Conservation (phyloP, 2,329 filamentous ascomycete genomes). For the Penicillium sp. region DNA sequence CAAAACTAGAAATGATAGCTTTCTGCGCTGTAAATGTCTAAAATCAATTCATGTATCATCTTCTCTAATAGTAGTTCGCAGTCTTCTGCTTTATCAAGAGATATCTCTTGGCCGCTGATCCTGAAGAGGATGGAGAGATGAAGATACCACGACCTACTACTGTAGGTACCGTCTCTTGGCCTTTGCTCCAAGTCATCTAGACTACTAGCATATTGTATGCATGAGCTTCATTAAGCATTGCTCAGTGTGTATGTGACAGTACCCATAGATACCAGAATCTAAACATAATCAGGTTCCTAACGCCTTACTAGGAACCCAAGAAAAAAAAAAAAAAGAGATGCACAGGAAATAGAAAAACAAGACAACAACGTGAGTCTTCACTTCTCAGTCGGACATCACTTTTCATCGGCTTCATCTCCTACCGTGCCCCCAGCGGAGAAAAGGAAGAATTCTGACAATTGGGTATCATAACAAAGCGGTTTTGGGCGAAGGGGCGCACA, state of each 20-base stretch:
- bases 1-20: not conserved
- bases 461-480: conserved; percentile 44
- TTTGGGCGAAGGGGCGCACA: conserved; percentile 33
- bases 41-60: not conserved
- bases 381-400: conserved; percentile 1
- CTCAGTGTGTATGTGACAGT: not conserved
- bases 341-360: not conserved
- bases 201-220: not conserved
- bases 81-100: too few relatives aligned
- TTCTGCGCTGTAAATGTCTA: not conserved
- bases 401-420: conserved; percentile 2
- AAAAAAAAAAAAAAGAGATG: not conserved
- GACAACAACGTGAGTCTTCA: not conserved
- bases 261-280: conserved; percentile 5
- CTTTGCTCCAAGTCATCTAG: not conserved
- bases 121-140: too few relatives aligned
- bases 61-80: not conserved
- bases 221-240: not conserved
- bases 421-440: conserved; percentile 20
- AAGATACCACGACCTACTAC: not conserved
- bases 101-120: too few relatives aligned
- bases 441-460: conserved; percentile 33
- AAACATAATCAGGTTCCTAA: not conserved
- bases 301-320: not conserved
- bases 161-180: not conserved